Evolutionary conservation across 2,329 filamentous ascomycete species (phyloP), one percentile per base, ranked within the genome.

Genomic region (Escovopsis weberi): DNA sequence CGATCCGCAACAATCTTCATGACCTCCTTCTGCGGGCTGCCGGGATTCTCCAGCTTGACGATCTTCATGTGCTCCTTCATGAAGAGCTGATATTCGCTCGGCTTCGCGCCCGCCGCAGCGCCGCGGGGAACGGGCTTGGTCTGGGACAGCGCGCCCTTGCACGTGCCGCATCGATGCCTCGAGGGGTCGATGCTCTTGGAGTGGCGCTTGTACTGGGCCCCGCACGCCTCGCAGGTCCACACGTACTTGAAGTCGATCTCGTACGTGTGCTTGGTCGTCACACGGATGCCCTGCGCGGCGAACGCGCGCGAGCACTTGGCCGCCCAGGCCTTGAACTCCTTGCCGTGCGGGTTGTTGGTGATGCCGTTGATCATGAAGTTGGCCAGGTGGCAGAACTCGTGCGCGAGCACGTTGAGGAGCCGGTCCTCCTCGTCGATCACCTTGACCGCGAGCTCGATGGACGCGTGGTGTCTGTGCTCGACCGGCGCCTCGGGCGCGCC

Each of bases 361-460:
- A 88, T 67, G 33, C 80, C 77, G 39, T 73, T 80, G 48, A 96
- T 68, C 78, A 96, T 93, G 60, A 89, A 95, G 53, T 87, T 94
- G 37, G 85, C 81, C 1, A 96, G 66, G 56, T 98, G 91, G 59
- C 91, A 96, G 65, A 91, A 96, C 54, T 98, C 91, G 59, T 98
- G 91, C 0, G 89, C 86, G n/a, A 96, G 65, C 0, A 91, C 87
- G 59, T 95, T 95, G 48, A 91, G 71, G 1, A 96, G 72, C 3
- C 85, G 77, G 45, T 82, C 62, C 50, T 84, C 76, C 53, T 81
- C 74, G 56, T 86, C 78, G 47, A 96, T 87, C 38, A 95, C 80
- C 58, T 93, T 94, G 43, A 85, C 78, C 0, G 88, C 85, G 2
- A 96, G 75, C 57, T 96, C 88, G 54, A 96, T 94, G 12, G 70